Conservation (phyloP, 108 stramenopile species). For the Stephanodiscus triporus region DNA sequence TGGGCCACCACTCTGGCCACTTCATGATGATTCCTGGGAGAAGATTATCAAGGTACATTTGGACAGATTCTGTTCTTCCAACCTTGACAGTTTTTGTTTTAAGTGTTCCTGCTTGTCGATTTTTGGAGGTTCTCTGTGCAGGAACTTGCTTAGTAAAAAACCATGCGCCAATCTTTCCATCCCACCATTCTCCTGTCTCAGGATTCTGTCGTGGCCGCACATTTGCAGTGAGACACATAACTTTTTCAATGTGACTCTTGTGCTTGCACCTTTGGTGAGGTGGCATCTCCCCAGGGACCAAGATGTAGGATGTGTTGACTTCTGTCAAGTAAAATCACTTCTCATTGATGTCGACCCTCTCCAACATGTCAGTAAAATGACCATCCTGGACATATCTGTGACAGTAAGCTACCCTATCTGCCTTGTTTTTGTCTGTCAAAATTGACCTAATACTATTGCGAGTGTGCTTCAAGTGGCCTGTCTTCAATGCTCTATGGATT, state of each 20-base stretch:
- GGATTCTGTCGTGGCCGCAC: constrained; percentile 7
- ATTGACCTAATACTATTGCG: too few species aligned
- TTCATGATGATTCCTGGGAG: not conserved
- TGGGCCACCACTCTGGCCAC: constrained; percentile 15
- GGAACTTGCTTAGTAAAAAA: not conserved
- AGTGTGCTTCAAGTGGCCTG: too few species aligned
- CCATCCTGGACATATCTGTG: too few species aligned
- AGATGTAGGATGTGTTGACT: not conserved
- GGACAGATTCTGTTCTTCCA: not conserved
- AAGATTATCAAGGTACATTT: not conserved
- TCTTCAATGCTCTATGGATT: too few species aligned
- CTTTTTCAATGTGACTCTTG: constrained; percentile 17
- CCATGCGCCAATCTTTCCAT: constrained; percentile 13
- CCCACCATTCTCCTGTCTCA: constrained; percentile 9
- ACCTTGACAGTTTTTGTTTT: constrained; percentile 7
- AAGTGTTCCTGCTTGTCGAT: not conserved
- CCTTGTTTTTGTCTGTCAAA: too few species aligned
- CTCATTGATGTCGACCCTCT: constrained; percentile 10
- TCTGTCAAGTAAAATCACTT: too few species aligned
- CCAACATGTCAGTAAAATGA: not conserved
- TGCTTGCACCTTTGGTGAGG: not conserved
- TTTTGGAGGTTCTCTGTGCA: not conserved
- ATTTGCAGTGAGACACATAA: constrained; percentile 17
- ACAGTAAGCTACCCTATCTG: too few species aligned
- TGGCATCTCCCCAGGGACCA: constrained; percentile 2